Conservation (phyloP, 2,329 filamentous ascomycete species). For the Pseudocercospora musae region DNA sequence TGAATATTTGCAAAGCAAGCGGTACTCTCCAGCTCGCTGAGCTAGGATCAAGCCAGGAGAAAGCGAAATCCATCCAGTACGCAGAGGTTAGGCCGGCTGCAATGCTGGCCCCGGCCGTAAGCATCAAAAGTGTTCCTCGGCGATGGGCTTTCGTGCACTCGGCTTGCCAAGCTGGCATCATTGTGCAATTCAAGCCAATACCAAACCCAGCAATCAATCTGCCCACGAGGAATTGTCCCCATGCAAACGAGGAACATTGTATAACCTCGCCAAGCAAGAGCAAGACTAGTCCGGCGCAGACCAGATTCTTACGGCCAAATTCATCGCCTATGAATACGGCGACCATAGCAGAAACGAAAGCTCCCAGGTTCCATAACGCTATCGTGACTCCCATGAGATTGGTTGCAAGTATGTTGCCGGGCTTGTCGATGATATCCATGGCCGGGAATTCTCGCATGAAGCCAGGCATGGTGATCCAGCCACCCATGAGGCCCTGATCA, state of each 20-base stretch:
- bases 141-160: constrained; percentile 47
- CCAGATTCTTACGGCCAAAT: constrained; percentile 55
- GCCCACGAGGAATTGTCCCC: constrained; percentile 46
- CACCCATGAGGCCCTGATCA: constrained; percentile 31
- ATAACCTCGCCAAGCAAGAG: constrained; percentile 59
- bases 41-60: constrained; percentile 31
- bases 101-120: constrained; percentile 46
- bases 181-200: constrained; percentile 43
- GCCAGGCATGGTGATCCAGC: constrained; percentile 63
- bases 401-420: constrained; percentile 34
- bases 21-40: constrained; percentile 34
- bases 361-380: constrained; percentile 41
- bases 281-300: constrained; percentile 57
- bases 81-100: constrained; percentile 44
- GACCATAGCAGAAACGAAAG: constrained; percentile 45
- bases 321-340: constrained; percentile 53
- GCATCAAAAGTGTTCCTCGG: constrained; percentile 48
- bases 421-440: constrained; percentile 40
- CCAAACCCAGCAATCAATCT: constrained; percentile 51
- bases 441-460: constrained; percentile 51
- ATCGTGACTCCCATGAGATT: constrained; percentile 43
- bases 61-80: constrained; percentile 39
- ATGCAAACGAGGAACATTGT: constrained; percentile 52
- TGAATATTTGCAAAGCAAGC: constrained; percentile 33
- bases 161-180: constrained; percentile 47